A percentile compares a stretch with the other conserved stretches of the same genome.
Evolutionary conservation across 371 early-diverging fungal species (phyloP).

Genomic region (Mucor mucedo): DNA sequence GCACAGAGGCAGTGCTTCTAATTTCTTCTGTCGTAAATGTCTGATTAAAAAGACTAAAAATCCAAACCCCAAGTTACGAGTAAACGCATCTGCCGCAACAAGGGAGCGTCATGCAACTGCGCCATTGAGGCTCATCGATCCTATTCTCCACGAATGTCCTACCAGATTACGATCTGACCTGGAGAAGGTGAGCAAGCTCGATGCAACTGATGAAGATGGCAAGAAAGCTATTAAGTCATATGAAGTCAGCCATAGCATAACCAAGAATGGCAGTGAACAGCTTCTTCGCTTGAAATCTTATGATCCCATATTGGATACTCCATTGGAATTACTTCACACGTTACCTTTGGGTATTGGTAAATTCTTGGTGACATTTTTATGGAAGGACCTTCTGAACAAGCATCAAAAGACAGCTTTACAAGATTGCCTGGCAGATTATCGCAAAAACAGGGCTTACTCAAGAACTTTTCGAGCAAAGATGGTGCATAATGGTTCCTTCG

Average conservation of each 20-base stretch:
- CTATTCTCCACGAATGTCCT: too few relatives aligned
- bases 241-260: not conserved
- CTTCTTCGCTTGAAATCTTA: not conserved
- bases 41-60: not conserved
- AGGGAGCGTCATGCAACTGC: not conserved
- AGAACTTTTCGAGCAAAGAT: not conserved
- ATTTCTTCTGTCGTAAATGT: slow-evolving; percentile 9
- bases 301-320: not conserved
- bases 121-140: too few relatives aligned
- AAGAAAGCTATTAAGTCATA: too few relatives aligned
- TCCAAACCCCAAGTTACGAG: slow-evolving; percentile 1
- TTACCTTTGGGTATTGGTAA: not conserved
- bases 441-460: not conserved
- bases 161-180: not conserved
- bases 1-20: slow-evolving; percentile 1
- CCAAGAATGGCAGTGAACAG: not conserved
- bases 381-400: not conserved
- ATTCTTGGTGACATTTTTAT: not conserved
- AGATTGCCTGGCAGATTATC: not conserved
- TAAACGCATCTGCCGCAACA: not conserved
- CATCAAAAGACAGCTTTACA: not conserved
- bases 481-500: not conserved
- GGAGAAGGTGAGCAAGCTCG: too few relatives aligned
- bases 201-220: too few relatives aligned
- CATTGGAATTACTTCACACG: slow-evolving; percentile 2